Evolutionary conservation across 106 monocot species (phyloP).

Genomic region (Hemerocallis citrina): DNA sequence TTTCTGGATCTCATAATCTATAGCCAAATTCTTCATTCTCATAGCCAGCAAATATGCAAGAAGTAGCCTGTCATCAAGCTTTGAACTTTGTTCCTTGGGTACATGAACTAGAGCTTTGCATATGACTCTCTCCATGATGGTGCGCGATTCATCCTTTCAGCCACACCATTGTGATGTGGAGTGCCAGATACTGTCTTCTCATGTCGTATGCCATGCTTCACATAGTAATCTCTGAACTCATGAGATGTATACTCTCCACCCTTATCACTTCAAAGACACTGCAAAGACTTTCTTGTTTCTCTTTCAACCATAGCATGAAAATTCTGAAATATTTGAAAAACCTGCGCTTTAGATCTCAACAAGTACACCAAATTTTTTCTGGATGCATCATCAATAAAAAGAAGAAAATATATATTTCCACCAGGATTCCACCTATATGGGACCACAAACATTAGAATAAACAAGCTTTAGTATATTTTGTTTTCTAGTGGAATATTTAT

Average conservation of each 20-base stretch:
- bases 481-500: neutral
- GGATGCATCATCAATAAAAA: neutral
- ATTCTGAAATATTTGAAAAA: neutral
- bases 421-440: neutral
- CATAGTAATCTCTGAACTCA: neutral
- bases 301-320: neutral
- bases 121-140: neutral
- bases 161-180: neutral
- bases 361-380: neutral
- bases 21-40: neutral
- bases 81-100: neutral
- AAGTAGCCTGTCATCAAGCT: neutral
- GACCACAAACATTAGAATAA: neutral
- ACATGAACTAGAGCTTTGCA: neutral
- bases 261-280: neutral
- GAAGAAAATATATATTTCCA: neutral
- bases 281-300: neutral
- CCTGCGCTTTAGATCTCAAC: neutral
- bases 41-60: neutral
- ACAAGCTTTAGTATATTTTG: neutral
- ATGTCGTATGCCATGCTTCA: no score
- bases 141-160: neutral
- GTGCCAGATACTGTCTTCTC: neutral
- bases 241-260: no score
- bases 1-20: neutral